Evolutionary conservation across 2,329 filamentous ascomycete species (phyloP).

Genomic region (Trichoderma harzianum): DNA sequence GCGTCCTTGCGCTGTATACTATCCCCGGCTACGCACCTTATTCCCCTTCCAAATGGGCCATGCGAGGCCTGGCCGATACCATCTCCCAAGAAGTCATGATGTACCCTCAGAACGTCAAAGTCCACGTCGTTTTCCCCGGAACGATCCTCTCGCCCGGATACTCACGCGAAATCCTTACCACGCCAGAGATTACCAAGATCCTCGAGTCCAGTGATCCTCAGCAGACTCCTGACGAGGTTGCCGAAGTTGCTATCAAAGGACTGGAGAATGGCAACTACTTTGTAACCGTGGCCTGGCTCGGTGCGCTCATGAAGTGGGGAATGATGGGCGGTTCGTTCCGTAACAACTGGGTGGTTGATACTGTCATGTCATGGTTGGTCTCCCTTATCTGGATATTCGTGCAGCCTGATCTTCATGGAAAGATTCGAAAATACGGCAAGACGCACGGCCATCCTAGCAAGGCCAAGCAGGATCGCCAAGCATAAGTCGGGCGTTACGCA

Average conservation of each 20-base stretch:
- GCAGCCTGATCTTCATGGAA: slow-evolving; percentile 52
- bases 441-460: slow-evolving; percentile 57
- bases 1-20: slow-evolving; percentile 69
- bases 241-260: slow-evolving; percentile 63
- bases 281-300: slow-evolving; percentile 72
- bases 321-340: slow-evolving; percentile 53
- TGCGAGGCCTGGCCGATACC: slow-evolving; percentile 78
- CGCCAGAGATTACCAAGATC: slow-evolving; percentile 74
- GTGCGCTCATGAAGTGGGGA: slow-evolving; percentile 65
- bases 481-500: neutral
- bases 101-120: slow-evolving; percentile 77
- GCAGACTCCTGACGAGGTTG: slow-evolving; percentile 76
- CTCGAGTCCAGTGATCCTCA: slow-evolving; percentile 80
- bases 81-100: slow-evolving; percentile 79
- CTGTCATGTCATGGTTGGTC: slow-evolving; percentile 51
- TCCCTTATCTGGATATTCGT: slow-evolving; percentile 58
- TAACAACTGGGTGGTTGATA: slow-evolving; percentile 60
- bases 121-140: slow-evolving; percentile 81
- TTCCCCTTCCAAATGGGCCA: slow-evolving; percentile 77
- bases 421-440: slow-evolving; percentile 55
- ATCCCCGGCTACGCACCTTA: slow-evolving; percentile 83
- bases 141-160: slow-evolving; percentile 76
- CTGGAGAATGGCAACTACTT: slow-evolving; percentile 79
- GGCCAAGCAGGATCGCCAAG: slow-evolving; percentile 34
- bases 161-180: slow-evolving; percentile 70